Base-by-base conservation (phyloP, 2,329 filamentous ascomycete species). In the Cladosporium velox region DNA sequence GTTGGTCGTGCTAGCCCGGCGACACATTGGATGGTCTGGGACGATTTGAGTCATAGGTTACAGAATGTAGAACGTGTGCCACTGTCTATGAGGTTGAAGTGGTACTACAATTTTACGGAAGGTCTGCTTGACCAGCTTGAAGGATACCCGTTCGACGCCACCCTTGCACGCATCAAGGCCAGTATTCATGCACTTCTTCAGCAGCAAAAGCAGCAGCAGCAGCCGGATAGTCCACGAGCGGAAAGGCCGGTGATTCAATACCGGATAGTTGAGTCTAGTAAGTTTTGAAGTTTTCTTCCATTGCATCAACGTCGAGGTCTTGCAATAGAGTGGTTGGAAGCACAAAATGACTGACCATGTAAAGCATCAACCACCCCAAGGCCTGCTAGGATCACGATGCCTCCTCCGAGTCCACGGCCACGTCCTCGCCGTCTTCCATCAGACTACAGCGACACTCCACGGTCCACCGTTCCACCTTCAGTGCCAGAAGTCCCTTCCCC, bases 21-120 rank as follows among this genome's bases (percentile, higher is more conserved):
- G 34, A 72, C 78, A 34, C 84, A 84, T 70, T 77, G 79, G 65
- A 76, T 79, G 32, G 81, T 83, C 32, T 88, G 86, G 86, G 74
- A 80, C 44, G 79, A 83, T 55, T 74, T 87, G 38, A 77, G 79
- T 67, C 71, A 76, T 14, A 79, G 80, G 59, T 81, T 86, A 69
- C 79, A 78, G 67, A 71, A 76, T 14, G 80, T 86, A 71, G 79
- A 80, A 41, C 78, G 82, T 4, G 80, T 81, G 58, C 75, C 79
- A 10, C 73, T 88, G 38, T 74, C 77, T 12, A 76, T 79, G 41
- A 80, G 85, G 28, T 73, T 88, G 35, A 79, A 81, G 35, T 78
- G 80, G 67, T 87, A 85, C 72, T 79, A 81, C 61, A 75, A 77
- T 8, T 85, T 85, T 70, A 71, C 87, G 49, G 76, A 81, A 59